Evolutionary conservation across 31 red algal genomes (phyloP), one percentile per base, ranked within the genome.

Genomic region (Porphyra umbilicalis): DNA sequence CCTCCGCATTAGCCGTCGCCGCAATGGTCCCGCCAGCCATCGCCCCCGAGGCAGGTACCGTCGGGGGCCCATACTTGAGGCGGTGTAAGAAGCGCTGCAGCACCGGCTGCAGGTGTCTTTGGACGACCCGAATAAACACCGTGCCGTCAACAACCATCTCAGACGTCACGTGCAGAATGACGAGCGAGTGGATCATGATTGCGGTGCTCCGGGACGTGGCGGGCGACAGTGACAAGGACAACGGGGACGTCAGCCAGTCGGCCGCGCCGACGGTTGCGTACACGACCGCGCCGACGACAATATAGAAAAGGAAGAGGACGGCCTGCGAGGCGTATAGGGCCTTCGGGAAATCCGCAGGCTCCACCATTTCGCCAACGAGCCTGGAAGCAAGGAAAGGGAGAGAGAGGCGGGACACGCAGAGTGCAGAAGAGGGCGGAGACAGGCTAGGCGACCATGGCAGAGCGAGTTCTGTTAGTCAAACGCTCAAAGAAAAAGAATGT

Each of bases 301-400:
- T 82, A 33, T 82, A 87, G 36, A 44, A n/a, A 16, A 81, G 40
- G 31, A 81, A 82, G 18, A 80, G 36, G n/a, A 87, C 32, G 44
- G 16, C 32, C 40, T 87, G 85, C 0, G 85, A 87, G 38, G 75
- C 77, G 6, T 74, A 83, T 6, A 87, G 40, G 33, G 85, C 78
- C 33, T 82, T 87, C 29, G 85, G 85, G 44, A 87, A 87, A 31
- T 87, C 79, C 10, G 35, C n/a, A 34, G 80, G 42, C 32, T 68
- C 13, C 18, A 32, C n/a, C 77, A 87, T 80, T 9, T 87, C 79
- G 31, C 40, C 76, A 34, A 87, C 83, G 35, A 87, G 80, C 79
- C 57, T 71, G 57, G 25, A 13, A 39, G 38, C 7, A 4, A 6
- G 0, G 3, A 71, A 6, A 71, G 3, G 30, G 16, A 71, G 30